Evolutionary conservation across 257 asterid genomes (phyloP).

Genomic region (Ajuga chamaepitys): DNA sequence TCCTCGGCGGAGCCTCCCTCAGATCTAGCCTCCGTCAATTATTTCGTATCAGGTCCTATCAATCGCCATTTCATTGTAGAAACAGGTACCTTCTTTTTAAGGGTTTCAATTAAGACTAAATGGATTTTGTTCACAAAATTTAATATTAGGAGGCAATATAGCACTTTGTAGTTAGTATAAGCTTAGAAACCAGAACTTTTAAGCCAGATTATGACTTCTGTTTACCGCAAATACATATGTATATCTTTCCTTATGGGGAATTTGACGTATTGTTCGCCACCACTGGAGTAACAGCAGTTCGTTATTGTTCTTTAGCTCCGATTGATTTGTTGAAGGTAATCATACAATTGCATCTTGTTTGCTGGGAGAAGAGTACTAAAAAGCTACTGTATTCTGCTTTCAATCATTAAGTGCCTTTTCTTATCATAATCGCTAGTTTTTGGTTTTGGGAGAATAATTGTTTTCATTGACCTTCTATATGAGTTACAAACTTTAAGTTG

Average conservation of each 20-base stretch:
- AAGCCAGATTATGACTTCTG: not conserved
- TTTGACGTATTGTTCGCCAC: not conserved
- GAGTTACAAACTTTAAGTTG: too few species aligned
- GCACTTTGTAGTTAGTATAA: not conserved
- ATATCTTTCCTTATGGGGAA: not conserved
- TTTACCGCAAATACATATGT: not conserved
- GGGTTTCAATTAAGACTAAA: not conserved
- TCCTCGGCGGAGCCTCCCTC: constrained; percentile 10
- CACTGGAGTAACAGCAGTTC: not conserved
- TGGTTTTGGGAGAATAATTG: too few species aligned
- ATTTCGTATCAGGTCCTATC: not conserved
- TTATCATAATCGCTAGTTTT: too few species aligned
- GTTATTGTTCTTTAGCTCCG: not conserved
- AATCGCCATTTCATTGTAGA: not conserved
- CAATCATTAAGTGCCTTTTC: too few species aligned
- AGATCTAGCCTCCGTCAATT: constrained; percentile 11
- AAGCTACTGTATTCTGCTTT: too few species aligned
- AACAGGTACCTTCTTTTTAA: constrained; percentile 12
- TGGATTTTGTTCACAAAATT: not conserved
- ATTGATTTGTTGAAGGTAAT: not conserved
- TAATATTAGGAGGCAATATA: not conserved
- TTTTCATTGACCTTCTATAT: too few species aligned
- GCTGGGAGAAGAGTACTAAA: not conserved
- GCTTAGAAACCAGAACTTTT: not conserved
- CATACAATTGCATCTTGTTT: not conserved